Evolutionary conservation across 2,329 filamentous ascomycete species (phyloP), one percentile per base, ranked within the genome.

Genomic region (Chaetomium olivaceum): DNA sequence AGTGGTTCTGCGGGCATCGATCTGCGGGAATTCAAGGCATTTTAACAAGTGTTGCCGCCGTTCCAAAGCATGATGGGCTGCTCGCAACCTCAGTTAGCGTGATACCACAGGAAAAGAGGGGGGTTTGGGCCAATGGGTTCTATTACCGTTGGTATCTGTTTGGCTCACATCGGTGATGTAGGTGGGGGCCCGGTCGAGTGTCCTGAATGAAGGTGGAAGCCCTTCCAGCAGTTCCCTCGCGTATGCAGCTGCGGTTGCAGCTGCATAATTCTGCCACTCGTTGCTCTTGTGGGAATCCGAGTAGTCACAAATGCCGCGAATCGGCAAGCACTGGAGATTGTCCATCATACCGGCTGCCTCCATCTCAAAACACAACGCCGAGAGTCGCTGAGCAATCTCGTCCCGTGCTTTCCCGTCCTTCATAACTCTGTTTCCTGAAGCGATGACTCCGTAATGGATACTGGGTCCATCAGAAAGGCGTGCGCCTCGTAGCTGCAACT

Each of bases 301-400:
- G 39, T 78, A 79, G 68, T 79, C 75, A 60, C 73, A 77, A 54
- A 79, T 76, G 0, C 76, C 76, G 6, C 75, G 71, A 46, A 78
- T 73, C 7, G 76, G 73, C 1, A 77, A 54, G 31, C 75, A 77
- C 0, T 73, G 74, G 48, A 74, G 72, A 29, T 71, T 55, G 21
- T 73, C 70, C 70, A 74, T 74, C 46, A 76, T 29, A 0, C 74
- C 74, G 3, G 73, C 74, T 1, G 68, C 68, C 29, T 75, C 74
- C 73, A 74, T 76, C 64, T 75, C 73, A 50, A 74, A 68, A 48
- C 68, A 73, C 1, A 73, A 36, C n/a, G 43, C 61, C 27, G 33
- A 59, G 54, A 51, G 51, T 31, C 51, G 48, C 57, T 46, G 48
- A 11, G 52, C 46, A 54, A 67, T 43, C 8, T 64, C 33, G 29